phyloP scores from a whole-genome alignment of 768 basidiomycete genomes.

The Agaricus sinodeliciosus region DNA sequence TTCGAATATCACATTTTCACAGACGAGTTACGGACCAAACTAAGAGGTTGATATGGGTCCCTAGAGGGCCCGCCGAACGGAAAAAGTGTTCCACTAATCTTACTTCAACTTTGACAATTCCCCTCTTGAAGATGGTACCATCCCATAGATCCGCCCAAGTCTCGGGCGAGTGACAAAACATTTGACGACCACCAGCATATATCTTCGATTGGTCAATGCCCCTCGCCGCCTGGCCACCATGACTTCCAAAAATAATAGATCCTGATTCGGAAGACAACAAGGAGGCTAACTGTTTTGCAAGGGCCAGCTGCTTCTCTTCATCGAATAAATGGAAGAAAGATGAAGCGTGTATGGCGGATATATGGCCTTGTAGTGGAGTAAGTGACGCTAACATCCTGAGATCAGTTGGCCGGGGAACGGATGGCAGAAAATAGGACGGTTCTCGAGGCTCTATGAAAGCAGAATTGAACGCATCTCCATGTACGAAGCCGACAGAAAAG shows the following conservation, averaged over 20 bases:
- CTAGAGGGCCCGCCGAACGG: neutral
- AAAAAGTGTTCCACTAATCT: neutral
- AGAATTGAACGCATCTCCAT: slow-evolving; percentile 48
- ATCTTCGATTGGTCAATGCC: slow-evolving; percentile 6
- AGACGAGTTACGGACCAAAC: slow-evolving; percentile 1
- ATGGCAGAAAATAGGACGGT: slow-evolving; percentile 13
- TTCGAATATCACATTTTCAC: neutral
- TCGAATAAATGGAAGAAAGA: slow-evolving; percentile 26
- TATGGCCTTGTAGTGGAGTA: slow-evolving; percentile 31
- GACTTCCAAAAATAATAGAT: slow-evolving; percentile 30
- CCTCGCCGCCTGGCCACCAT: slow-evolving; percentile 24
- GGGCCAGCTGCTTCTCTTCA: slow-evolving; percentile 23
- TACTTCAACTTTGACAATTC: slow-evolving; percentile 7
- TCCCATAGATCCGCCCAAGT: slow-evolving; percentile 11
- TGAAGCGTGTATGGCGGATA: slow-evolving; percentile 34
- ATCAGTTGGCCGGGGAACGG: neutral
- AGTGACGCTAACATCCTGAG: slow-evolving; percentile 16
- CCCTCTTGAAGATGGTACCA: slow-evolving; percentile 4
- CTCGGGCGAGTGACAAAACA: slow-evolving; percentile 14
- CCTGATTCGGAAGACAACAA: slow-evolving; percentile 26
- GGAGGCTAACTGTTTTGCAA: slow-evolving; percentile 24
- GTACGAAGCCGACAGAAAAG: slow-evolving; percentile 49
- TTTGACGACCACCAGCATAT: neutral
- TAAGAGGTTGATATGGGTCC: neutral
- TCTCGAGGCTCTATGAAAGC: slow-evolving; percentile 28